phyloP scores from a whole-genome alignment of 805 yeast genomes.

The Candida yuanshanica region DNA sequence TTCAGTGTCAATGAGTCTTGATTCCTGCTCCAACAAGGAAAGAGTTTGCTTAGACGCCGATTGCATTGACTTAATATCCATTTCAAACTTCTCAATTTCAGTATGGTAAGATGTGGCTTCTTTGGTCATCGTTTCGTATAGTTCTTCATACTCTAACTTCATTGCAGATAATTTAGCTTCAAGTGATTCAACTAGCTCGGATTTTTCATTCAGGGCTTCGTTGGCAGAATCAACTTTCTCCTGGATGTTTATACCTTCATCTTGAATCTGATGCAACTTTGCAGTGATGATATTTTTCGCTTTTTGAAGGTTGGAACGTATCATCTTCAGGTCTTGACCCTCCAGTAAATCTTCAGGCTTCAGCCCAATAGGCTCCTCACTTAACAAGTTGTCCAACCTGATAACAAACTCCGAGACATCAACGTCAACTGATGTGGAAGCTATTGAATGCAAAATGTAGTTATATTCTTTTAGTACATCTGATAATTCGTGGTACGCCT shows the following conservation, averaged over 20 bases:
- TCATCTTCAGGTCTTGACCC: conserved; percentile 33
- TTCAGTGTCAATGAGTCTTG: conserved; percentile 46
- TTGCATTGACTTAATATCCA: conserved; percentile 47
- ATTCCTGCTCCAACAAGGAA: conserved; percentile 42
- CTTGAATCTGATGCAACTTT: conserved; percentile 46
- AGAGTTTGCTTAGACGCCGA: conserved; percentile 44
- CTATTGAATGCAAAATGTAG: conserved; percentile 44
- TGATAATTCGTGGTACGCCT: conserved; percentile 46
- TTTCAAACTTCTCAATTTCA: conserved; percentile 61
- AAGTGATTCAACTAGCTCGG: conserved; percentile 49
- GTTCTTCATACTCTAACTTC: conserved; percentile 49
- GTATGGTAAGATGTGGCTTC: conserved; percentile 49
- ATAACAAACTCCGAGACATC: conserved; percentile 35
- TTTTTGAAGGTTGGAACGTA: conserved; percentile 32
- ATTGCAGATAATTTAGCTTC: conserved; percentile 50
- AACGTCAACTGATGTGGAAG: conserved; percentile 24
- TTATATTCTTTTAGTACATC: conserved; percentile 52
- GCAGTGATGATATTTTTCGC: conserved; percentile 42
- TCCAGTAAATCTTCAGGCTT: conserved; percentile 36
- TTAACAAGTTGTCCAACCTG: conserved; percentile 31
- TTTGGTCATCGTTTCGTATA: conserved; percentile 47
- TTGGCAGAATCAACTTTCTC: conserved; percentile 51
- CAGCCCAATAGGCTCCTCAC: conserved; percentile 40
- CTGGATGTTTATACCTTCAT: conserved; percentile 50
- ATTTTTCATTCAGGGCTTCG: conserved; percentile 51